A percentile compares a stretch with the other conserved stretches of the same genome.
Conservation (phyloP, 148 eudicot species). For the Rhododendron ovatum region DNA sequence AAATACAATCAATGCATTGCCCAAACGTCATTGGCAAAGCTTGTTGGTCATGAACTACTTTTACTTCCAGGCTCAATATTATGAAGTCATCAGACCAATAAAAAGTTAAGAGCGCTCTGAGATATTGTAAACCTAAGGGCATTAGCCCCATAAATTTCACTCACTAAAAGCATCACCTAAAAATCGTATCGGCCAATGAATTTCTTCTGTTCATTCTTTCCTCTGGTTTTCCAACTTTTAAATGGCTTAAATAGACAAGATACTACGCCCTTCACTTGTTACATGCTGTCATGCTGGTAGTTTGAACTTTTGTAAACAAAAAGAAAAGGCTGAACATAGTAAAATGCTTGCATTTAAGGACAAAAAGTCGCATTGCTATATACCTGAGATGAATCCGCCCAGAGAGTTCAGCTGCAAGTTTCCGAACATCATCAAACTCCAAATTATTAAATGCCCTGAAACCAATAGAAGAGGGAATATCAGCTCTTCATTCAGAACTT, state of each 20-base stretch:
- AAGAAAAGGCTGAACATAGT: not conserved
- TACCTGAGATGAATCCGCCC: constrained; percentile 78
- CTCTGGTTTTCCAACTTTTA: not conserved
- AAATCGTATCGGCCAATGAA: not conserved
- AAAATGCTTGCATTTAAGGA: not conserved
- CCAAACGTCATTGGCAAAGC: too few species aligned
- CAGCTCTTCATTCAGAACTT: constrained; percentile 3
- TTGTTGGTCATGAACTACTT: too few species aligned
- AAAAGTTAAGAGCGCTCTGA: not conserved
- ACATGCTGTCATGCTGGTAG: not conserved
- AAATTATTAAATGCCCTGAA: constrained; percentile 56
- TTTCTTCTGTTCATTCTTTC: not conserved
- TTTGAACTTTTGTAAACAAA: not conserved
- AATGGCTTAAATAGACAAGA: not conserved
- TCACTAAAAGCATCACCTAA: not conserved
- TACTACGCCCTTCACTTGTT: not conserved
- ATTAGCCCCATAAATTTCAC: not conserved
- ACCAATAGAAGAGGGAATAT: not conserved
- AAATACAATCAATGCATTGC: too few species aligned
- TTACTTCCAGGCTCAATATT: not conserved
- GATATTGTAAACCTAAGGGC: not conserved
- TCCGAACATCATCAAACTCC: constrained; percentile 77
- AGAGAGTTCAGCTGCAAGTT: constrained; percentile 84
- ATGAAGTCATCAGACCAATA: not conserved
- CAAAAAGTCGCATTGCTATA: not conserved